Conservation (phyloP, 495 filamentous ascomycete species). For the Neurospora terricola region DNA sequence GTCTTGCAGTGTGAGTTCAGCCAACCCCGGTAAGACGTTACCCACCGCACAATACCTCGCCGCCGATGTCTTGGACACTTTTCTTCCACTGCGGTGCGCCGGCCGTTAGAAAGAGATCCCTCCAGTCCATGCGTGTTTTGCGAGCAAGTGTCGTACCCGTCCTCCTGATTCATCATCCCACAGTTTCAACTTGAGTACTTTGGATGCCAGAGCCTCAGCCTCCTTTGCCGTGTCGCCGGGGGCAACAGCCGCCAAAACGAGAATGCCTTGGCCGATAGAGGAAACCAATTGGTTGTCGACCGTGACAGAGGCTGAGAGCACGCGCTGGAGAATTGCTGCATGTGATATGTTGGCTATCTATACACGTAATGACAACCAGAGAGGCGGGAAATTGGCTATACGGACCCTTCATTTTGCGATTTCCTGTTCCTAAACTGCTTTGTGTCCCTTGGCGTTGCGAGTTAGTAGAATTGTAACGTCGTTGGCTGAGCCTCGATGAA, state of each 20-base stretch:
- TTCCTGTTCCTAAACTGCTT: not conserved
- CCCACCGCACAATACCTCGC: conserved; percentile 85
- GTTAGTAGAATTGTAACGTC: not conserved
- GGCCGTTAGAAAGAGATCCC: conserved; percentile 2
- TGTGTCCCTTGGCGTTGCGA: not conserved
- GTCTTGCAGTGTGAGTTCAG: not conserved
- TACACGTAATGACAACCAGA: conserved; percentile 3
- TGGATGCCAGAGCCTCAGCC: conserved; percentile 68
- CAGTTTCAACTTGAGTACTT: conserved; percentile 79
- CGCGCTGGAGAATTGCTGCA: conserved; percentile 85
- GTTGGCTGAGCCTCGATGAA: not conserved
- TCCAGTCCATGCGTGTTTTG: not conserved
- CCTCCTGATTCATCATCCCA: conserved; percentile 73
- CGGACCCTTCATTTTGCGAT: conserved; percentile 21
- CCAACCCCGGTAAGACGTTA: not conserved
- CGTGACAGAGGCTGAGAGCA: conserved; percentile 94
- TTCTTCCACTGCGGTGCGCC: conserved; percentile 61
- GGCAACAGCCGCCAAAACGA: conserved; percentile 86
- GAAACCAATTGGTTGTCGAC: conserved; percentile 89
- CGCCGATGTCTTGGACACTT: conserved; percentile 75
- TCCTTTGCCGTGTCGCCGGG: conserved; percentile 88
- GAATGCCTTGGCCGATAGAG: conserved; percentile 76
- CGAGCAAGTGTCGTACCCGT: conserved; percentile 31
- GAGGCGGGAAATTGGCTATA: not conserved
- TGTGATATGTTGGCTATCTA: not conserved